Base-by-base conservation (phyloP, 2,329 filamentous ascomycete genomes). In the Beauveria rudraprayagi region DNA sequence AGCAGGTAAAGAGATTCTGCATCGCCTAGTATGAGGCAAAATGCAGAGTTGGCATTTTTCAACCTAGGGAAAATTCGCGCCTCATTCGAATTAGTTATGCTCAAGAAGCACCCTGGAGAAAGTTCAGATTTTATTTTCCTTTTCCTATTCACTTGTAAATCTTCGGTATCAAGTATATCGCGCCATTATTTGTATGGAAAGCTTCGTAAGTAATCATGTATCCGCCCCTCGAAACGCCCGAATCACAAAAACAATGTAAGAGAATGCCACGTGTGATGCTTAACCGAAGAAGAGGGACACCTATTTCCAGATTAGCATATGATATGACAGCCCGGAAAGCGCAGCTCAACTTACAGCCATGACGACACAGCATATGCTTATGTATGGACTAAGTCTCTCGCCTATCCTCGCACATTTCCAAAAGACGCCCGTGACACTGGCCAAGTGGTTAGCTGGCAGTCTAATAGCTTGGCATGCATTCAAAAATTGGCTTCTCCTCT, bases 371-470 rank as follows among this genome's bases (percentile, higher is more conserved):
- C 91, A 95, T 72, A 97, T 79, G 77, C 91, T 95, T 69, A 99
- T 91, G 74, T 97, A 97, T 47, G 94, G 94, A 73, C 92, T 97
- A 66, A 99, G 74, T 65, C 94, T 80, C 79, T 99, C 94, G 43
- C 94, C 94, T 72, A 99, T 86, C 65, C 94, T 83, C 28, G 94
- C 94, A 65, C 86, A 92, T 77, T 97, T 97, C 94, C 94, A 99
- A 72, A 97, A 95, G 64, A 96, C 88, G 57, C 91, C 91, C 68
- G 91, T 84, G 56, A 91, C 24, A 24, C 60, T 61, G 41, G 10
- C 17, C 47, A 30, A 8, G 3, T 10, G 3, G 30, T 61, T 58
- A 61, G 60, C 19, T 14, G 6, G 10, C 22, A 5, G 8, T 53
- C 54, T 14, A 24, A 28, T 2, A 4, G 16, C n/a, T 26, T 17